These are phyloP conservation scores for Tolypocladium amazonense DNA, from an alignment of 2,329 filamentous ascomycete genomes.

Conservation along the genomic window DNA sequence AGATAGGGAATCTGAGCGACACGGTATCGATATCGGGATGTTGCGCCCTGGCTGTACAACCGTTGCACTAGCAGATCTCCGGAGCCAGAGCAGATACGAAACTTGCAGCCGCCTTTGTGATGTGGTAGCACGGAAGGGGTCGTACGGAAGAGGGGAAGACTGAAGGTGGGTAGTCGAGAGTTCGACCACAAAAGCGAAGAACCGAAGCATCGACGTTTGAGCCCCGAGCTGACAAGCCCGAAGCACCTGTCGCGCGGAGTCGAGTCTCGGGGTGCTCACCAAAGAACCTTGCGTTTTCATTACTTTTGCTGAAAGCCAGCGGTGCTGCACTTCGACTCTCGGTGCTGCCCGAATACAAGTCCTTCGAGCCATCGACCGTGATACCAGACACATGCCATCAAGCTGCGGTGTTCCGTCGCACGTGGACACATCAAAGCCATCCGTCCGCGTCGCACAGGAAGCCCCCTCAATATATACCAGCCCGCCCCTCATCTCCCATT, in stretches of 20 bases:
- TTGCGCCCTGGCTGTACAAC: conserved; percentile 2
- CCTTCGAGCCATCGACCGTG: neutral
- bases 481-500: neutral
- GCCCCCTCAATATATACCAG: neutral
- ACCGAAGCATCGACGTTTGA: neutral
- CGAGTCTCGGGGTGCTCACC: neutral
- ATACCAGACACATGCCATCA: conserved; percentile 1
- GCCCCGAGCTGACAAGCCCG: neutral
- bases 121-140: conserved; percentile 11
- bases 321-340: neutral
- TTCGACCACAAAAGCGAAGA: neutral
- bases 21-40: neutral
- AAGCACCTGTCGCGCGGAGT: neutral
- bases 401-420: neutral
- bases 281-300: neutral
- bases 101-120: conserved; percentile 19
- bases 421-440: neutral
- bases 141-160: conserved; percentile 2
- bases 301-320: neutral
- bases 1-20: neutral
- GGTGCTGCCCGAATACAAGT: neutral
- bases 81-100: conserved; percentile 9
- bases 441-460: neutral
- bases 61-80: conserved; percentile 14
- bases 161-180: neutral